Base-by-base conservation (phyloP, 2,329 filamentous ascomycete genomes). In the Aspergillus latus region DNA sequence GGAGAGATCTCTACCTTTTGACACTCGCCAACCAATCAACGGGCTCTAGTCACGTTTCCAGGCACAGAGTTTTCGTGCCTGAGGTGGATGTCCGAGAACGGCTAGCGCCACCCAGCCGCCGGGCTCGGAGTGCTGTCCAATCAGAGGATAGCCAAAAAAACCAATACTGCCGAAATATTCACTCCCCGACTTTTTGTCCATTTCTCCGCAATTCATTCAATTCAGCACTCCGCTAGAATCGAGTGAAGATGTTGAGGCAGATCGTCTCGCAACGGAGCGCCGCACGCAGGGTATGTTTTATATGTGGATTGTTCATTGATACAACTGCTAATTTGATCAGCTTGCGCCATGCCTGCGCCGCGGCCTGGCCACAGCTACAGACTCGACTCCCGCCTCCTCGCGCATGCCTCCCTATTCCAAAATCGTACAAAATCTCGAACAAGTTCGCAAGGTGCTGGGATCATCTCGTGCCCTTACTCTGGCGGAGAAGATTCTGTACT, bases 401-500 rank as follows among this genome's bases (percentile, higher is more conserved):
- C 84, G 86, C 62, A 86, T 84, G 63, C 89, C 91, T 46, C 90
- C 90, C 29, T 97, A 97, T 76, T 82, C 88, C 65, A 92, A 88
- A 75, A 88, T 96, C 50, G 82, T 92, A 70, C 83, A 82, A 68
- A 89, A 88, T 66, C 88, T 96, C 61, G 80, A 84, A 61, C 81
- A 91, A 70, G 92, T 96, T 32, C 82, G 85, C 52, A 82, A 84
- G 52, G 84, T 96, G 8, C 82, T 97, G 34, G 88, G 88, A 48
- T 75, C 80, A 7, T 73, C 74, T 13, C 77, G 82, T 30, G 74
- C 81, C 54, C 84, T 99, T 58, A 97, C 93, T 2, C 84, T 99
- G 56, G 92, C 94, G 61, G 94, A 99, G 78, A 99, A 99, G 84
- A 97, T 99, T 68, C 84, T 99, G 57, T 99, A 97, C 80, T 91